phyloP scores from a whole-genome alignment of 139 green algal species.

The Coelastrella sp. region DNA sequence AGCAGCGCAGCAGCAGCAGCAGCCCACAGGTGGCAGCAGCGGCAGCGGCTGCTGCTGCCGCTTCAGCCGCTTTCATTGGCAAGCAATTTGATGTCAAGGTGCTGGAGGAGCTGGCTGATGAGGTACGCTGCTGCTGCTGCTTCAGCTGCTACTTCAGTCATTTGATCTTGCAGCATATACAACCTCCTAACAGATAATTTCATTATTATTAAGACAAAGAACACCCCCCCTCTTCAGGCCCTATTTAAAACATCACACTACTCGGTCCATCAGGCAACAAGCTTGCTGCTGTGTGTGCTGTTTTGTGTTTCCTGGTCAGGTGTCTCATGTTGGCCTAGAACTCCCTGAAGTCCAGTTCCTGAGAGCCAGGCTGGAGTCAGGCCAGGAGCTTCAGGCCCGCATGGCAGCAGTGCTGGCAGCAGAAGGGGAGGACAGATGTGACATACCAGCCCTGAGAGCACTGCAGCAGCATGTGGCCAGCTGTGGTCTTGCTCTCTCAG shows the following conservation, averaged over 20 bases:
- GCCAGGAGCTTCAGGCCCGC: slow-evolving; percentile 52
- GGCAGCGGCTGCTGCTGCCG: slow-evolving; percentile 5
- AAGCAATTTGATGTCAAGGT: slow-evolving; percentile 25
- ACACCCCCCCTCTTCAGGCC: too few species aligned
- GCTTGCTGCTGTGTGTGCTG: background rate
- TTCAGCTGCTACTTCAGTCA: slow-evolving; percentile 39
- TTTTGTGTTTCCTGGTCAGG: background rate
- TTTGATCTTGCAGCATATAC: too few species aligned
- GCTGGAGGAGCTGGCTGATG: background rate
- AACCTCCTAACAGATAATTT: too few species aligned
- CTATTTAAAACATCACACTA: too few species aligned
- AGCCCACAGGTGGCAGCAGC: background rate
- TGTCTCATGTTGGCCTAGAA: slow-evolving; percentile 48
- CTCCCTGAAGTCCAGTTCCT: slow-evolving; percentile 63
- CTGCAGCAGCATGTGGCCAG: slow-evolving; percentile 49
- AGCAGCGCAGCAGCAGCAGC: slow-evolving; percentile 20
- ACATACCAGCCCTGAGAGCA: slow-evolving; percentile 35
- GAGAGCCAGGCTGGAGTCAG: slow-evolving; percentile 49
- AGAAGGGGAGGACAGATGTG: slow-evolving; percentile 10
- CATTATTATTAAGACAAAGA: too few species aligned
- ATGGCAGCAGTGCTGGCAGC: slow-evolving; percentile 5
- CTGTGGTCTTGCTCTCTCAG: slow-evolving; percentile 56
- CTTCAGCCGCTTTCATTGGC: slow-evolving; percentile 19
- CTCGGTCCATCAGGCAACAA: too few species aligned
- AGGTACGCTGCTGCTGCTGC: slow-evolving; percentile 50